These are phyloP conservation scores for Diphasiastrum complanatum DNA, from an alignment of 83 land plant species.

Conservation along the genomic window DNA sequence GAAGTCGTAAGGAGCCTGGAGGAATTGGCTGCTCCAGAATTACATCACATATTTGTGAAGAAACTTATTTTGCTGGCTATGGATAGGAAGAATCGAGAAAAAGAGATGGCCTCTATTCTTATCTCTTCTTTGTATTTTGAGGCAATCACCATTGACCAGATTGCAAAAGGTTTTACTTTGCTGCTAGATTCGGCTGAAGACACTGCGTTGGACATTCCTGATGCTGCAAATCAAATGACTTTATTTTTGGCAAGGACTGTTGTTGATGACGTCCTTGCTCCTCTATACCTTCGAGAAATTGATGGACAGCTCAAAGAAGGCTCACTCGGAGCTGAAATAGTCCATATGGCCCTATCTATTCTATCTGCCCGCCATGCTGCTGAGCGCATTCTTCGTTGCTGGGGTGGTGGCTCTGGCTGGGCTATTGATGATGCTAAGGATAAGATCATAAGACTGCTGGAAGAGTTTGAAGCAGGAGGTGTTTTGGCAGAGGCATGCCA, in stretches of 20 bases:
- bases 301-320: slow-evolving; percentile 49
- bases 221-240: slow-evolving; percentile 85
- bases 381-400: slow-evolving; percentile 85
- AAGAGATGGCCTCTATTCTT: slow-evolving; percentile 92
- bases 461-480: slow-evolving; percentile 86
- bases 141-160: slow-evolving; percentile 63
- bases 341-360: slow-evolving; percentile 58
- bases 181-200: slow-evolving; percentile 88
- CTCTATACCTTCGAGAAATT: slow-evolving; percentile 77
- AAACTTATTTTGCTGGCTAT: slow-evolving; percentile 83
- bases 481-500: slow-evolving; percentile 84
- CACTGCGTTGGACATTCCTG: slow-evolving; percentile 79
- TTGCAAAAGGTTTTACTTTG: slow-evolving; percentile 69
- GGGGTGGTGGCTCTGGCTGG: slow-evolving; percentile 98
- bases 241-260: slow-evolving; percentile 86
- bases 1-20: slow-evolving; percentile 83
- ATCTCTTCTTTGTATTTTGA: slow-evolving; percentile 75
- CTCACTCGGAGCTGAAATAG: slow-evolving; percentile 72
- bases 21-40: slow-evolving; percentile 77
- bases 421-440: slow-evolving; percentile 96
- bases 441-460: slow-evolving; percentile 82
- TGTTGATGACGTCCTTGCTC: slow-evolving; percentile 84
- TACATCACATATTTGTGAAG: slow-evolving; percentile 72
- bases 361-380: slow-evolving; percentile 89
- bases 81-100: slow-evolving; percentile 92